Evolutionary conservation across 495 filamentous ascomycete genomes (phyloP).

Genomic region (Penicillium bialowiezense): DNA sequence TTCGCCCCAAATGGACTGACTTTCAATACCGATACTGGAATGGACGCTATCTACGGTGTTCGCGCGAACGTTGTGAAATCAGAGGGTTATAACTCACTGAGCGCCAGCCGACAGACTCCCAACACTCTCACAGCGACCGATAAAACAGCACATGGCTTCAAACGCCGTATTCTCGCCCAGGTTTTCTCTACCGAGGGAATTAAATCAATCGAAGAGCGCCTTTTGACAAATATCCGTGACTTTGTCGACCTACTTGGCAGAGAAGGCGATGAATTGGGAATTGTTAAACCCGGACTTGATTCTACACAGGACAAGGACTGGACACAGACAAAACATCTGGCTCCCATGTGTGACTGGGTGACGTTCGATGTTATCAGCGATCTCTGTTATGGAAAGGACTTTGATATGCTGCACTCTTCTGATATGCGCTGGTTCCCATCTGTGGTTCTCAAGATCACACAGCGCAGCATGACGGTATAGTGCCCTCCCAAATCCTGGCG

Average conservation of each 20-base stretch:
- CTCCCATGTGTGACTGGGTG: slow-evolving; percentile 11
- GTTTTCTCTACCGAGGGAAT: slow-evolving; percentile 37
- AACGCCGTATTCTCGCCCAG: slow-evolving; percentile 34
- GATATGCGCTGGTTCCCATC: slow-evolving; percentile 22
- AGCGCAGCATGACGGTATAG: slow-evolving; percentile 14
- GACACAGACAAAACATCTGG: slow-evolving; percentile 9
- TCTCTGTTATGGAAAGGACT: slow-evolving; percentile 21
- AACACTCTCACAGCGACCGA: slow-evolving; percentile 37
- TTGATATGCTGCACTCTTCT: slow-evolving; percentile 14
- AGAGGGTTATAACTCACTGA: slow-evolving; percentile 8
- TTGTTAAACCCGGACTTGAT: not conserved
- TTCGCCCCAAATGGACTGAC: slow-evolving; percentile 9
- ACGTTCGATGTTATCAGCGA: slow-evolving; percentile 28
- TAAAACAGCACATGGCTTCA: slow-evolving; percentile 36
- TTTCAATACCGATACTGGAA: slow-evolving; percentile 12
- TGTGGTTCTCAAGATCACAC: slow-evolving; percentile 12
- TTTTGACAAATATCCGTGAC: slow-evolving; percentile 5
- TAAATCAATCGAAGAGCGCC: slow-evolving; percentile 25
- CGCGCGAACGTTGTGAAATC: slow-evolving; percentile 15
- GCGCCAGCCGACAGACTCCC: slow-evolving; percentile 12
- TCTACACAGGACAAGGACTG: not conserved
- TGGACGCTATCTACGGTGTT: slow-evolving; percentile 12
- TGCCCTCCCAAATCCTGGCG: no score
- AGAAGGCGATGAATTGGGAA: not conserved
- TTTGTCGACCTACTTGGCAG: not conserved